These are phyloP conservation scores for Aurantiochytrium sp. DNA, from an alignment of 108 stramenopile genomes.

Conservation along the genomic window DNA sequence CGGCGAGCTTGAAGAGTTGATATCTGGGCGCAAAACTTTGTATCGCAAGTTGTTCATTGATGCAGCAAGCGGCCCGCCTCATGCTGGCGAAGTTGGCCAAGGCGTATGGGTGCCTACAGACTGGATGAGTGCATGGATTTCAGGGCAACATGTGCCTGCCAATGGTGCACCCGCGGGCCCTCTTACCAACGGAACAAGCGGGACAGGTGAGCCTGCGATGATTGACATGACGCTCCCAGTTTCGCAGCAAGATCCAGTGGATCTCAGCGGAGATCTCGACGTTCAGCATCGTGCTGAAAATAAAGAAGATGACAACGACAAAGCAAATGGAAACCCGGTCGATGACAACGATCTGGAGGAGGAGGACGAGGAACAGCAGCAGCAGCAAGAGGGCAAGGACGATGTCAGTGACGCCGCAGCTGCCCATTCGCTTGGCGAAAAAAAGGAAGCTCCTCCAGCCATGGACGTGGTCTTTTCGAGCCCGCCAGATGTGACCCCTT, in stretches of 20 bases:
- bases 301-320: neutral
- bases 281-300: neutral
- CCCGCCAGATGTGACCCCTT: neutral
- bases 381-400: neutral
- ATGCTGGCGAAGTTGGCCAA: neutral
- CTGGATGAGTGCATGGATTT: neutral
- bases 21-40: neutral
- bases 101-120: neutral
- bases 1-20: neutral
- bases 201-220: too few relatives aligned
- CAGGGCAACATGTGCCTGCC: neutral
- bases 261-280: neutral
- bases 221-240: too few relatives aligned
- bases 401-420: neutral
- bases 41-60: neutral
- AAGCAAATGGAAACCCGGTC: neutral
- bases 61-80: neutral
- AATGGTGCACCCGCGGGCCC: too few relatives aligned
- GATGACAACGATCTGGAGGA: neutral
- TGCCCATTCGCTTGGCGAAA: neutral
- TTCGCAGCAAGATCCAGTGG: neutral
- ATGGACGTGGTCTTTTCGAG: neutral
- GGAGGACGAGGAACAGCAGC: neutral
- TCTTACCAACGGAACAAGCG: too few relatives aligned
- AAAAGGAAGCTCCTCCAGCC: neutral